Base-by-base conservation (phyloP, 75 land plant species). In the Ceratopteris richardii region DNA sequence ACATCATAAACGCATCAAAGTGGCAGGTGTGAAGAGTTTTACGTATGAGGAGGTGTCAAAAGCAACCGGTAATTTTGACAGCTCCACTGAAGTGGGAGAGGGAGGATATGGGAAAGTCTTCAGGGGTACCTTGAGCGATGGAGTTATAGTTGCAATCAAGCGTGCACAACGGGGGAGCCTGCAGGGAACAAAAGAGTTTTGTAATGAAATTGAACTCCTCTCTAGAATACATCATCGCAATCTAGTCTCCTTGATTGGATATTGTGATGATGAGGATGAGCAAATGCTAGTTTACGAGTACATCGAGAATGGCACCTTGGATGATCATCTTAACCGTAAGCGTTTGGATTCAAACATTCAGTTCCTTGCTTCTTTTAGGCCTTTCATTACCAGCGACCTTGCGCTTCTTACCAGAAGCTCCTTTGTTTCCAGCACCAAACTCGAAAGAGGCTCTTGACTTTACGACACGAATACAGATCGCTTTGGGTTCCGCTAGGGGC, bases 61-160 rank as follows among this genome's bases (percentile, higher is more conserved):
- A 0, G 95, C 97, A 23, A 92, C 97, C 11, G 57, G 75, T 29
- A 70, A 75, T 51, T 92, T 92, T 46, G 60, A 58, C 61, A 39
- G 53, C 13, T 57, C 75, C 0, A 73, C 51, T 51, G 70, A 80
- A 62, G 68, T 88, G 44, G 97, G 97, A 37, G 77, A 57, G 57
- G 97, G 97, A 40, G 97, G 97, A 10, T 91, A 84, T 69, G 97
- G 97, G 7, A 91, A 63, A 46, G 97, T 91, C 20, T 91, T 80
- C 66, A 77, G 62, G 65, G 97, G 90, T 17, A 62, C 31, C 55
- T 41, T 91, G 31, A 54, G 66, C 26, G 80, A 77, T 62, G 80
- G 78, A 7, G 68, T 67, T 21, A 57, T 69, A 14, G 89, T 88
- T 23, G 97, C 97, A 21, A 76, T 91, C 20, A 91, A 91, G 60